Evolutionary conservation across 768 basidiomycete genomes (phyloP).

Genomic region (Boletus coccyginus): DNA sequence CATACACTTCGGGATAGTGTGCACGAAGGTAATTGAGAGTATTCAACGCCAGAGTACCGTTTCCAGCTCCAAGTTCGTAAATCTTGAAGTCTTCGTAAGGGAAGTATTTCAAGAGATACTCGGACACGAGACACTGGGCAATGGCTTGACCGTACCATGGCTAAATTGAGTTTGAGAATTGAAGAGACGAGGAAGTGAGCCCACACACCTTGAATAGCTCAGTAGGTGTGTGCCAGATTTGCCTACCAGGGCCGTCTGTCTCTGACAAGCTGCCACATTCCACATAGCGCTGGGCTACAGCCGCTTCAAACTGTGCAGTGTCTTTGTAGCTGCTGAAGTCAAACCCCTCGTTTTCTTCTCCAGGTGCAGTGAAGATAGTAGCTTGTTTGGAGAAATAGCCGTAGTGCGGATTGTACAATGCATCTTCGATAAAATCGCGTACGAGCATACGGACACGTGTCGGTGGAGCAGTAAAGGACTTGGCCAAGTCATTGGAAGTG

Average conservation of each 20-base stretch:
- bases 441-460: slow-evolving; percentile 87
- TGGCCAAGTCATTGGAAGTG: slow-evolving; percentile 68
- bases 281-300: slow-evolving; percentile 74
- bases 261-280: slow-evolving; percentile 60
- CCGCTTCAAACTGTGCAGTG: slow-evolving; percentile 74
- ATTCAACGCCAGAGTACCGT: slow-evolving; percentile 90
- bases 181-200: background rate
- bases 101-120: slow-evolving; percentile 93
- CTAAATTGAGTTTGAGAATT: slow-evolving; percentile 39
- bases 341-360: slow-evolving; percentile 45
- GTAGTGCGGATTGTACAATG: slow-evolving; percentile 94
- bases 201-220: slow-evolving; percentile 86
- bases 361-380: slow-evolving; percentile 74
- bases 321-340: slow-evolving; percentile 69
- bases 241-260: slow-evolving; percentile 70
- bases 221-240: slow-evolving; percentile 98
- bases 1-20: slow-evolving; percentile 88
- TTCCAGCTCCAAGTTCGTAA: slow-evolving; percentile 98
- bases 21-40: slow-evolving; percentile 78
- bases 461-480: slow-evolving; percentile 54
- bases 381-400: slow-evolving; percentile 96
- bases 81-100: slow-evolving; percentile 95
- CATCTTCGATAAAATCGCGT: slow-evolving; percentile 96
- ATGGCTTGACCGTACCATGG: slow-evolving; percentile 94
- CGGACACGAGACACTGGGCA: slow-evolving; percentile 82